Conservation (phyloP, 257 asterid genomes). For the Leptodermis oblonga region DNA sequence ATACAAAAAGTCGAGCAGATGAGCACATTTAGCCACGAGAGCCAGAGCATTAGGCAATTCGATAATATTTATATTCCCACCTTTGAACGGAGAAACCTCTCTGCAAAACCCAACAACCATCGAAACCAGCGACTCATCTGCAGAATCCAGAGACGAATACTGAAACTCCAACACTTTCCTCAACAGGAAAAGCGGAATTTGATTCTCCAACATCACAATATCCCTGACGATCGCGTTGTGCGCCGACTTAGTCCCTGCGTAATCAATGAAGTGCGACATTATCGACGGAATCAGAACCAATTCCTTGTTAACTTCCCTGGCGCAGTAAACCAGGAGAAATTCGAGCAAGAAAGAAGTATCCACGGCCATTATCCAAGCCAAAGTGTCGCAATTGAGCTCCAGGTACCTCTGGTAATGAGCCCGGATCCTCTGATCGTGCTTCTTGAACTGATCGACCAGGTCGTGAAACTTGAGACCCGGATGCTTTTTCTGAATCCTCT, state of each 20-base stretch:
- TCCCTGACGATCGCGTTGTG: slow-evolving; percentile 52
- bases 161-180: slow-evolving; percentile 42
- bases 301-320: slow-evolving; percentile 24
- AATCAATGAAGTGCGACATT: slow-evolving; percentile 38
- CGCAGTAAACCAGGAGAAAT: slow-evolving; percentile 42
- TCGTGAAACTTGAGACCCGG: slow-evolving; percentile 23
- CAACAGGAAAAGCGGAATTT: slow-evolving; percentile 49
- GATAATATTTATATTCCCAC: too few species aligned
- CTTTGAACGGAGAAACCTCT: slow-evolving; percentile 47
- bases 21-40: slow-evolving; percentile 26
- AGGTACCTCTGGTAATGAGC: slow-evolving; percentile 47
- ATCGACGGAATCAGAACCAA: slow-evolving; percentile 25
- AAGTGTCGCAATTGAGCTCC: slow-evolving; percentile 32
- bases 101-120: slow-evolving; percentile 32
- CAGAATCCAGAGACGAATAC: slow-evolving; percentile 24
- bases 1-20: slow-evolving; percentile 49
- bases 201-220: slow-evolving; percentile 61
- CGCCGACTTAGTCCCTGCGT: slow-evolving; percentile 36
- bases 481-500: slow-evolving; percentile 32
- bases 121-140: slow-evolving; percentile 28
- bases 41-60: not conserved
- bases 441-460: slow-evolving; percentile 28
- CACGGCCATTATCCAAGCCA: slow-evolving; percentile 64
- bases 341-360: slow-evolving; percentile 55
- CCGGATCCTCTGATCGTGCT: slow-evolving; percentile 36